Base-by-base conservation (phyloP, 495 filamentous ascomycete genomes). In the Letharia lupina region DNA sequence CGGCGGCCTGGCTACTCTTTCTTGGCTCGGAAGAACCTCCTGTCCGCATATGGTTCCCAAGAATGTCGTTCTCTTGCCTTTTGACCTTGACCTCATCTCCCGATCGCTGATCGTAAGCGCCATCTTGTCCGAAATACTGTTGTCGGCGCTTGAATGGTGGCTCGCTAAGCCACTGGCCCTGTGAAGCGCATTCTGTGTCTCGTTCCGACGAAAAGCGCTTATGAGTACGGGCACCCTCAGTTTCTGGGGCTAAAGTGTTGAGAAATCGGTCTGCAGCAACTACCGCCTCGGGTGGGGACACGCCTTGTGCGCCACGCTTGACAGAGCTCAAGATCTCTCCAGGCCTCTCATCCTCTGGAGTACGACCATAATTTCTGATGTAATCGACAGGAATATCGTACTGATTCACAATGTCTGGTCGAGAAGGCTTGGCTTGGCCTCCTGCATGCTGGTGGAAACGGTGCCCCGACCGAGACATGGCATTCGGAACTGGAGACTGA, bases 181-280 rank as follows among this genome's bases (percentile, higher is more conserved):
- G 56, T 39, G n/a, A 45, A 54, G 18, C 58, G 20, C 39, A 50
- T 48, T 48, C 60, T 41, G 59, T 23, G 23, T 67, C 60, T 33
- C 41, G 54, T 48, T 67, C 56, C 31, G 40, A 33, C 35, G 59
- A 45, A 61, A 44, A 50, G 60, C 45, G 40, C 20, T 45, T 61
- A 15, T 35, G 18, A 52, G 64, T 16, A 31, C 37, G 59, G 31
- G 37, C 37, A n/a, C n/a, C 31, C 37, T 63, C 67, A 18, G 40
- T 15, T 31, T 60, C 52, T 48, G 77, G 77, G n/a, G 66, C 67
- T 39, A 79, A 74, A 35, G 74, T 70, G 47, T 75, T 75, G 10
- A 80, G 68, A 50, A 82, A 81, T 20, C 72, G 70, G 47, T 81
- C 78, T 10, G 78, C 79, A 33, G 76, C 76, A 64, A 69, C 71